These are phyloP conservation scores for Geranomyces michiganensis DNA, from an alignment of 192 early-diverging fungal species.

Conservation along the genomic window DNA sequence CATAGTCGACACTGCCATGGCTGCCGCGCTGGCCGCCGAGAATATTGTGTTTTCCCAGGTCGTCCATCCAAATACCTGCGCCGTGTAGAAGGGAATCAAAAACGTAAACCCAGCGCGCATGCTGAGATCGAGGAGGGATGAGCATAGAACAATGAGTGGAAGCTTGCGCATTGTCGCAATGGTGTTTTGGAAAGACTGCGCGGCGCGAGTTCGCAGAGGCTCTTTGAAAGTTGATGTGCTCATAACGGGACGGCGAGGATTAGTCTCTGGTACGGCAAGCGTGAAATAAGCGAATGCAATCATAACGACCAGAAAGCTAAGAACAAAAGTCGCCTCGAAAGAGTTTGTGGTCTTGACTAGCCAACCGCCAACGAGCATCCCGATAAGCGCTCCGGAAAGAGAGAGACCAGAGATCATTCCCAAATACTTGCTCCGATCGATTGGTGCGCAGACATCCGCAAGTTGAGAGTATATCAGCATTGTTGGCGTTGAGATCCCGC, in stretches of 20 bases:
- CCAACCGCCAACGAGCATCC: slow-evolving; percentile 13
- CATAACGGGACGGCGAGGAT: neutral
- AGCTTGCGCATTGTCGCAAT: neutral
- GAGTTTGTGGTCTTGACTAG: slow-evolving; percentile 17
- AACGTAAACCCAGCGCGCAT: neutral
- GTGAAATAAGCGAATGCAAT: neutral
- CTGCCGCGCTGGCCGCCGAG: neutral
- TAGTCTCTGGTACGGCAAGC: slow-evolving; percentile 16
- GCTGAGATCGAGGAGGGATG: neutral
- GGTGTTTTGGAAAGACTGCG: neutral
- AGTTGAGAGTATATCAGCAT: neutral
- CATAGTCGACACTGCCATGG: neutral
- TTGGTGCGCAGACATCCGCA: slow-evolving; percentile 2
- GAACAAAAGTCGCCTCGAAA: slow-evolving; percentile 12
- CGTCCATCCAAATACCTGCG: slow-evolving; percentile 14
- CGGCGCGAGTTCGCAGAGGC: neutral
- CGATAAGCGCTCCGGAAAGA: neutral
- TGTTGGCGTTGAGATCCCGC: neutral
- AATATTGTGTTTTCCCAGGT: slow-evolving; percentile 25
- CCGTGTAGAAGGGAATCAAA: slow-evolving; percentile 15
- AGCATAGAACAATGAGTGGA: neutral
- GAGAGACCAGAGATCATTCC: slow-evolving; percentile 2
- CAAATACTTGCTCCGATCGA: slow-evolving; percentile 4
- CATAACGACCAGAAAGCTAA: neutral
- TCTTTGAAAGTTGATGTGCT: neutral